These are phyloP conservation scores for Polymyxa betae DNA, from an alignment of 208 protist species.

Conservation along the genomic window DNA sequence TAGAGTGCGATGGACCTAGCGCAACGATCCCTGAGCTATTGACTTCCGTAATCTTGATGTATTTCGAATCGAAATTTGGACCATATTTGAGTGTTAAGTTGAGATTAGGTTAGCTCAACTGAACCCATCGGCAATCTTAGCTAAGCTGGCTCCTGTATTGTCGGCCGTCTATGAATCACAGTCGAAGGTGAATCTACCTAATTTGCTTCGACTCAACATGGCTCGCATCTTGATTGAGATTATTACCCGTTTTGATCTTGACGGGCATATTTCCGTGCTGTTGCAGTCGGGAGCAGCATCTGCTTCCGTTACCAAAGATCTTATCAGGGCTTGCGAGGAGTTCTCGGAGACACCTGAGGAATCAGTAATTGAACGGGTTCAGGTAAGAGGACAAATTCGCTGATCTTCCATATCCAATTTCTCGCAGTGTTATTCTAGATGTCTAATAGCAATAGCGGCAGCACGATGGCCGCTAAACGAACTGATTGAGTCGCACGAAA, in stretches of 20 bases:
- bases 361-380: not conserved
- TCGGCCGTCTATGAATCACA: not conserved
- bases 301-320: not conserved
- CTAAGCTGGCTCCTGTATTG: not conserved
- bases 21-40: not conserved
- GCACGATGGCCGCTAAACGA: not conserved
- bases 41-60: not conserved
- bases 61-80: not conserved
- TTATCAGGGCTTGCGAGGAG: not conserved
- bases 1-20: not conserved
- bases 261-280: not conserved
- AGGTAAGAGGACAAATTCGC: conserved; percentile 6
- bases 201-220: not conserved
- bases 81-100: not conserved
- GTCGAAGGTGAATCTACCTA: not conserved
- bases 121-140: not conserved
- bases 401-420: not conserved
- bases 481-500: not conserved
- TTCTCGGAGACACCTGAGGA: not conserved
- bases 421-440: not conserved
- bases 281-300: not conserved
- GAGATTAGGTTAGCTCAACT: not conserved
- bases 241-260: not conserved
- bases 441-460: not conserved
- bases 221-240: not conserved